Base-by-base conservation (phyloP, 192 early-diverging fungal genomes). In the Backusella westeae region DNA sequence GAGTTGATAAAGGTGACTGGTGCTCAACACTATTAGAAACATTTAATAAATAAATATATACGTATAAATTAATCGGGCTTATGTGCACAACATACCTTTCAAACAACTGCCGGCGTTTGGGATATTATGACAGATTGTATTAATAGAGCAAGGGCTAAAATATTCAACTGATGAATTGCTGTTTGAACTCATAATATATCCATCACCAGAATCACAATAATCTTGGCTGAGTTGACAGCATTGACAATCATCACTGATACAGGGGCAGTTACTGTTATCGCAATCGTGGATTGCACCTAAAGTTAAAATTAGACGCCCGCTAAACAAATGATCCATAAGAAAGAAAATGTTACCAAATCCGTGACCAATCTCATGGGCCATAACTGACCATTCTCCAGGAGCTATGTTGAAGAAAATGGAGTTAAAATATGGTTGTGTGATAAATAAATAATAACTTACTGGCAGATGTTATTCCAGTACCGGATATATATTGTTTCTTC, bases 311-410 rank as follows among this genome's bases (percentile, higher is more conserved):
- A 32, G n/a, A 29, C 10, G 0, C 42, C n/a, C 12, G 83, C 6
- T 29, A n/a, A 35, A 34, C 17, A 44, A 23, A 26, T 73, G 10
- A 15, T 36, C 34, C 26, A n/a, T 49, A n/a, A n/a, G n/a, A 49
- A 49, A 49, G 19, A 49, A 49, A 49, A 2, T 7, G 5, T 49
- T 80, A 80, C 76, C 83, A 83, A 93, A 93, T 46, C 90, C 90
- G 76, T 97, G 96, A 26, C 96, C 95, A 79, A 97, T 90, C 82
- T 97, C 97, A 78, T 98, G 97, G 32, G 97, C 97, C 10, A 97
- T 91, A 4, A 96, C 92, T 84, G 95, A 95, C 96, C 96, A 98
- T 80, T 96, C 94, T 72, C 91, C 91, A n/a, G 89, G 87, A 19
- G 69, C 78, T 80, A 42, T 69, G 5, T 26, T 41, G 10, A 77